Evolutionary conservation across 352 stramenopile genomes (phyloP).

Genomic region (Halophytophthora batemanensis): DNA sequence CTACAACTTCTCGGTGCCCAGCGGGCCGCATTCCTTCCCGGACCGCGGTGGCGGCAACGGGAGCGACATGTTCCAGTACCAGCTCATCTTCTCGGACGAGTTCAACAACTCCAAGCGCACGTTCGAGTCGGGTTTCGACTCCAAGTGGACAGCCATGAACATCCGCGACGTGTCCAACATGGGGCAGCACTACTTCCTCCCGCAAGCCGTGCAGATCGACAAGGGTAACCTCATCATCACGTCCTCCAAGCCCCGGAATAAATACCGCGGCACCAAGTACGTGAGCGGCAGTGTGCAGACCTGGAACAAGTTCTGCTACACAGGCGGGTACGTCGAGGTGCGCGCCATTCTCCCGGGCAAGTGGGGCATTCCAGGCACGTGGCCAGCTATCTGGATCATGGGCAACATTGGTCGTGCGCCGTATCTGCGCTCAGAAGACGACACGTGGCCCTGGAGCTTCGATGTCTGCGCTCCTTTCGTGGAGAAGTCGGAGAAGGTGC

Average conservation of each 20-base stretch:
- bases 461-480: constrained; percentile 84
- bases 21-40: constrained; percentile 34
- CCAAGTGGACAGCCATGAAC: constrained; percentile 95
- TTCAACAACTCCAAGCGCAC: constrained; percentile 92
- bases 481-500: constrained; percentile 87
- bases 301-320: constrained; percentile 99
- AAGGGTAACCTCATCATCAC: constrained; percentile 93
- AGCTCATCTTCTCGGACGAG: constrained; percentile 96
- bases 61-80: constrained; percentile 45
- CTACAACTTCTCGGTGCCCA: constrained; percentile 44
- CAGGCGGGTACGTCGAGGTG: constrained; percentile 95
- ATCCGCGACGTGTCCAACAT: constrained; percentile 94
- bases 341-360: constrained; percentile 93
- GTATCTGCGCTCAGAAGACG: constrained; percentile 92
- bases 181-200: constrained; percentile 96
- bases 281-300: constrained; percentile 94
- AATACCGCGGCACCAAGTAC: constrained; percentile 72
- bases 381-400: constrained; percentile 98
- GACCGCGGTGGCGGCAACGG: constrained; percentile 24
- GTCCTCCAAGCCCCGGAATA: constrained; percentile 81
- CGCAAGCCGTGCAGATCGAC: constrained; percentile 89
- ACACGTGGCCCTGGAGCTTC: constrained; percentile 97
- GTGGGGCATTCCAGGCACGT: constrained; percentile 92
- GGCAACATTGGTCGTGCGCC: constrained; percentile 96
- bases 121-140: constrained; percentile 94